Evolutionary conservation across 345 rosid genomes (phyloP), one percentile per base, ranked within the genome.

Genomic region (Schrenkiella parvula): DNA sequence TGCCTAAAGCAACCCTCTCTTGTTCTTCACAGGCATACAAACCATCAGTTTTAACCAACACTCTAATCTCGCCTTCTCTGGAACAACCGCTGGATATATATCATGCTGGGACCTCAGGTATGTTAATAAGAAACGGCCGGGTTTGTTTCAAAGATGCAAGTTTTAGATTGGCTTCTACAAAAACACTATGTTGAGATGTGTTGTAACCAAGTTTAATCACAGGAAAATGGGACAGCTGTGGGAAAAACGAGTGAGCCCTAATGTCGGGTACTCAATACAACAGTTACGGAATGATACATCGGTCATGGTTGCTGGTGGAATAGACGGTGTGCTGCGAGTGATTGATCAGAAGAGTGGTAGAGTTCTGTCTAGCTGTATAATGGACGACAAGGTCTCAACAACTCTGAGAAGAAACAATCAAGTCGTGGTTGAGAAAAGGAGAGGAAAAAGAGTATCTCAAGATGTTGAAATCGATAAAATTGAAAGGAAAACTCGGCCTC

Each of bases 31-130:
- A 93, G 98, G 90, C 64, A 86, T 93, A 78, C 86, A 80, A 78
- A 75, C 92, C 39, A 41, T 90, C 68, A 79, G 90, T 75, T 84
- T 74, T 81, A 89, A 86, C 78, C 89, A 89, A 25, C 21, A 58
- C 77, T 82, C 95, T 64, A 73, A 80, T 72, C 69, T 66, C n/a
- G 83, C 88, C 55, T 88, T 88, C 75, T 83, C 92, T 18, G 98
- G 97, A 71, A 86, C 89, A 65, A 78, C 91, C 28, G 80, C 83
- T 25, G 98, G 98, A 77, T 83, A 78, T 70, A 67, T 85, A 26
- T 84, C 85, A 59, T 88, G 97, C 77, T 93, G 92, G 92, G 98
- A 93, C 77, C 82, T 89, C 38, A 88, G 98, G 98, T 91, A 84
- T 72, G 72, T 18, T 38, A 12, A 10, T 10, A 32, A 8, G 8